phyloP scores from a whole-genome alignment of 306 rosid genomes.

The Sicyos edulis region DNA sequence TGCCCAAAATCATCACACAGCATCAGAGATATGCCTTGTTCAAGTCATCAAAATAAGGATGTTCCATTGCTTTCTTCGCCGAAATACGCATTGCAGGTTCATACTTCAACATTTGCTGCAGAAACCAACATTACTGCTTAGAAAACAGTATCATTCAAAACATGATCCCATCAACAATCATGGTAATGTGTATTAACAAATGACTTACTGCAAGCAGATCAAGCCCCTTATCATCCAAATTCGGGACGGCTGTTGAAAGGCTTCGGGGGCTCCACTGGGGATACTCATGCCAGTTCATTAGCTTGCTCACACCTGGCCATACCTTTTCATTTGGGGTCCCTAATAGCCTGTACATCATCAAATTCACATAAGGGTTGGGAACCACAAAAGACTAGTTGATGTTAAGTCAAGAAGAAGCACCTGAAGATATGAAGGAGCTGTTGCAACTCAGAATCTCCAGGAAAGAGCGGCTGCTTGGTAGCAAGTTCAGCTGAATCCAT shows the following conservation, averaged over 20 bases:
- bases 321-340: constrained; percentile 88
- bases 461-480: constrained; percentile 76
- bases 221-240: constrained; percentile 56
- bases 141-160: too few species aligned
- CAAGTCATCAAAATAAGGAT: constrained; percentile 62
- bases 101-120: constrained; percentile 62
- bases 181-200: too few species aligned
- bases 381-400: background rate
- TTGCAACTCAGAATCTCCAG: constrained; percentile 94
- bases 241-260: constrained; percentile 58
- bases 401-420: constrained; percentile 24
- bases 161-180: too few species aligned
- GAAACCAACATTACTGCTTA: too few species aligned
- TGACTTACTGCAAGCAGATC: constrained; percentile 38
- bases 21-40: constrained; percentile 43
- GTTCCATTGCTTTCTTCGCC: constrained; percentile 94
- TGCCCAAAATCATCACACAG: background rate
- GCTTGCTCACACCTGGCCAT: constrained; percentile 93
- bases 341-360: constrained; percentile 40
- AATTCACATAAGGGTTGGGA: background rate
- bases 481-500: constrained; percentile 67
- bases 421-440: constrained; percentile 96
- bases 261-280: constrained; percentile 81
- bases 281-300: constrained; percentile 93
- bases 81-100: constrained; percentile 70